Conservation (phyloP, 1,284 basidiomycete species). For the Microbotryum violaceum region DNA sequence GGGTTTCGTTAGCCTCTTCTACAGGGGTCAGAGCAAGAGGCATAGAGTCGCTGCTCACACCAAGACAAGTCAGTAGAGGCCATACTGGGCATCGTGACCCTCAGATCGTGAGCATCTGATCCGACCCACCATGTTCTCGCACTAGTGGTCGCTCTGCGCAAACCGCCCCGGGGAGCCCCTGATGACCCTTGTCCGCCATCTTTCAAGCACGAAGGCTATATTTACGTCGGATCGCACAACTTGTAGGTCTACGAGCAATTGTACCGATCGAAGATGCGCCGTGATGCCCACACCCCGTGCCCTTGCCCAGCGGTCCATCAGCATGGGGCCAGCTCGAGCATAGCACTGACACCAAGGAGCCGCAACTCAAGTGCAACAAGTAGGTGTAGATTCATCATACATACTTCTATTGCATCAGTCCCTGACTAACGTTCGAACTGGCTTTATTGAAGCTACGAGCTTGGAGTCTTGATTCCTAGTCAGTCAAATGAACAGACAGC, state of each 20-base stretch:
- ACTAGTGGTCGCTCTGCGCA: constrained; percentile 24
- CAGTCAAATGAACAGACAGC: neutral
- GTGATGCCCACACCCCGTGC: neutral
- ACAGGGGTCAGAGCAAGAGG: constrained; percentile 19
- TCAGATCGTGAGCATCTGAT: neutral
- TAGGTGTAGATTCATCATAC: too few species aligned
- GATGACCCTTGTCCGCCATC: neutral
- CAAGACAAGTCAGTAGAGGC: constrained; percentile 16
- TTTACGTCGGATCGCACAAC: constrained; percentile 31
- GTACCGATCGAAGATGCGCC: too few species aligned
- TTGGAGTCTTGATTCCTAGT: constrained; percentile 24
- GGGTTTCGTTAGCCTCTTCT: constrained; percentile 18
- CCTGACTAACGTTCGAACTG: too few species aligned
- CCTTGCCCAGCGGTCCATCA: constrained; percentile 11
- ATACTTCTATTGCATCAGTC: too few species aligned
- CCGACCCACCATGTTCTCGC: too few species aligned
- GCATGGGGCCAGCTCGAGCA: constrained; percentile 26
- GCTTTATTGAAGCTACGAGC: constrained; percentile 10
- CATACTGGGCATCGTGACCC: neutral
- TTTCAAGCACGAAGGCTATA: constrained; percentile 17
- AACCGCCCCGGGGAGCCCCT: neutral
- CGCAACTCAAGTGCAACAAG: constrained; percentile 16
- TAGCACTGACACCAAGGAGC: neutral
- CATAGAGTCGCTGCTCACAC: constrained; percentile 20
- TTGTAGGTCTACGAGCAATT: constrained; percentile 8